Percentiles rank a stretch among this genome's conserved stretches.
These are phyloP conservation scores for Penicillium egyptiacum DNA, from an alignment of 495 filamentous ascomycete species.

Conservation along the genomic window DNA sequence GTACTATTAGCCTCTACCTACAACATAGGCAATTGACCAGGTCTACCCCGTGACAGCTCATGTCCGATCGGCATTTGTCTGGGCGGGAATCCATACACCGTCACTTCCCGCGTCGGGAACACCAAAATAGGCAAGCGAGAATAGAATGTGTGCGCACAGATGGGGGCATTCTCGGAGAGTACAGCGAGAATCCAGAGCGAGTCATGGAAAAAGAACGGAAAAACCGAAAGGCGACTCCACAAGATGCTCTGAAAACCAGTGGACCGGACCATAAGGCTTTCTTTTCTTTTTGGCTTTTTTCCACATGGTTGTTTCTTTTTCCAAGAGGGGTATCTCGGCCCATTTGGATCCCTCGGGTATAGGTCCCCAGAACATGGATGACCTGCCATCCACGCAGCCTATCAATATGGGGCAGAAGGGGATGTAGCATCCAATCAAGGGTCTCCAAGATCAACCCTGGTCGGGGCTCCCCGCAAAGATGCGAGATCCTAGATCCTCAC, in stretches of 20 bases:
- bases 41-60: conserved; percentile 10
- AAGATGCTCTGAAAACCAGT: neutral
- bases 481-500: conserved; percentile 14
- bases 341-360: conserved; percentile 12
- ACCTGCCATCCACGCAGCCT: conserved; percentile 4
- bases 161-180: conserved; percentile 19
- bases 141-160: conserved; percentile 1
- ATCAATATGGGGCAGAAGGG: conserved; percentile 5
- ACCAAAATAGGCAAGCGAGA: conserved; percentile 27
- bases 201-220: neutral
- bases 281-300: neutral
- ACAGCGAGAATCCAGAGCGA: conserved; percentile 9
- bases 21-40: conserved; percentile 2
- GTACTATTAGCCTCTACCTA: conserved; percentile 1
- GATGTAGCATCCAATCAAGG: neutral
- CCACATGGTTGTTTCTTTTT: conserved; percentile 4
- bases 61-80: conserved; percentile 28
- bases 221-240: neutral
- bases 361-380: conserved; percentile 4
- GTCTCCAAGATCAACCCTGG: neutral
- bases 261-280: conserved; percentile 8
- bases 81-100: conserved; percentile 10
- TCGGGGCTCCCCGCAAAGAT: conserved; percentile 14
- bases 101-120: conserved; percentile 26
- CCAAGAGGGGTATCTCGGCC: conserved; percentile 14